Evolutionary conservation across 2,329 filamentous ascomycete genomes (phyloP).

Genomic region (Pleomassaria siparia): DNA sequence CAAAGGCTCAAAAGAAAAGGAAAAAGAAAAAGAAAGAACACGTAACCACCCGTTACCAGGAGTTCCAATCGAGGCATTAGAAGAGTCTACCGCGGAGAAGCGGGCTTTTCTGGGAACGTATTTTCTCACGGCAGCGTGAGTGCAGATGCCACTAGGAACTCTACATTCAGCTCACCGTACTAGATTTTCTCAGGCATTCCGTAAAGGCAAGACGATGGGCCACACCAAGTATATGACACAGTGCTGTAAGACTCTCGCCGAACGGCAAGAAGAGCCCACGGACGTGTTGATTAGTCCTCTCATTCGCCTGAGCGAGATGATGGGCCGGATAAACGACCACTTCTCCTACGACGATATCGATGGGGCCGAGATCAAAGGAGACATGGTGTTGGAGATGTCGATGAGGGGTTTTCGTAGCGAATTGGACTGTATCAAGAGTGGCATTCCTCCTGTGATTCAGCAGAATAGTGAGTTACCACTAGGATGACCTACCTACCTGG

Average conservation of each 20-base stretch:
- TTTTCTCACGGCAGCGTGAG: constrained; percentile 20
- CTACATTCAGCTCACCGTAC: background rate
- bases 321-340: constrained; percentile 19
- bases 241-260: constrained; percentile 14
- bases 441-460: constrained; percentile 4
- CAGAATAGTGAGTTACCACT: constrained; percentile 11
- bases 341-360: constrained; percentile 28
- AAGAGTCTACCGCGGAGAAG: constrained; percentile 13
- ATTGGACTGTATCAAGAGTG: constrained; percentile 13
- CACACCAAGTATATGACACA: constrained; percentile 20
- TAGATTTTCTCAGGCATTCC: constrained; percentile 25
- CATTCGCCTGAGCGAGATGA: constrained; percentile 18
- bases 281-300: constrained; percentile 23
- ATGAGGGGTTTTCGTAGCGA: constrained; percentile 19
- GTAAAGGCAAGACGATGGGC: constrained; percentile 17
- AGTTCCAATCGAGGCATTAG: background rate
- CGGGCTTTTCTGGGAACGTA: constrained; percentile 25
- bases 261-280: constrained; percentile 12
- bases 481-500: background rate
- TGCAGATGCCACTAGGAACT: background rate
- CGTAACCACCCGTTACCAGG: background rate
- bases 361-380: constrained; percentile 19
- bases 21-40: constrained; percentile 10
- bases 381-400: constrained; percentile 19
- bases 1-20: constrained; percentile 14